Conservation (phyloP, 2,329 filamentous ascomycete species). For the Fusarium fujikuroi region DNA sequence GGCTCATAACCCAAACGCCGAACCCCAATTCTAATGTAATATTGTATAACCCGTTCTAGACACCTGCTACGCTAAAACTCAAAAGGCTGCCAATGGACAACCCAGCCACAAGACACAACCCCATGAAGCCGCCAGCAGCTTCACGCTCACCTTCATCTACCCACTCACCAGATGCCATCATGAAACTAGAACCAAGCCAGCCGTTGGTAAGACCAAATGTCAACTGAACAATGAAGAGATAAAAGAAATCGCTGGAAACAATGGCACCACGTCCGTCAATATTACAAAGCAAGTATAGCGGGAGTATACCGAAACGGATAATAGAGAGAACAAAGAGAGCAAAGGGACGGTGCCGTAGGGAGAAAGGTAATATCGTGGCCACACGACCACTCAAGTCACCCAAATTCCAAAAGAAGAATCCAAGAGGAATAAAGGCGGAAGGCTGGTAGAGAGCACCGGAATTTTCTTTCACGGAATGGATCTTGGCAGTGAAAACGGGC, state of each 20-base stretch:
- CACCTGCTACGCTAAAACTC: slow-evolving; percentile 78
- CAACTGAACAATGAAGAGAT: slow-evolving; percentile 83
- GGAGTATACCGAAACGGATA: slow-evolving; percentile 76
- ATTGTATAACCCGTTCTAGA: slow-evolving; percentile 46
- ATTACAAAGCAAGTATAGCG: slow-evolving; percentile 91
- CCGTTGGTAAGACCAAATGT: slow-evolving; percentile 88
- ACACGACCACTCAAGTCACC: slow-evolving; percentile 86
- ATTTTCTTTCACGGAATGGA: slow-evolving; percentile 56
- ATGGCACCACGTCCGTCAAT: slow-evolving; percentile 78
- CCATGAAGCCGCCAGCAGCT: slow-evolving; percentile 94
- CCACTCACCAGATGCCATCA: slow-evolving; percentile 89
- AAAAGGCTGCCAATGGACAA: slow-evolving; percentile 86
- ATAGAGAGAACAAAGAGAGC: slow-evolving; percentile 75
- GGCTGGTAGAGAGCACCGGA: slow-evolving; percentile 72
- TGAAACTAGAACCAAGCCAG: slow-evolving; percentile 85
- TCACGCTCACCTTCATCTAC: slow-evolving; percentile 86
- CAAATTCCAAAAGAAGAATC: slow-evolving; percentile 92
- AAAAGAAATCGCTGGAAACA: slow-evolving; percentile 86
- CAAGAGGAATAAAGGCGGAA: slow-evolving; percentile 86
- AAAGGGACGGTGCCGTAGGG: slow-evolving; percentile 69
- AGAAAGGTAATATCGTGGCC: slow-evolving; percentile 67
- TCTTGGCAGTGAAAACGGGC: slow-evolving; percentile 86
- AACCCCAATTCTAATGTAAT: slow-evolving; percentile 20
- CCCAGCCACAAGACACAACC: slow-evolving; percentile 85
- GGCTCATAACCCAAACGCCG: slow-evolving; percentile 15